Evolutionary conservation across 148 eudicot species (phyloP).

Genomic region (Dysphania ambrosioides): DNA sequence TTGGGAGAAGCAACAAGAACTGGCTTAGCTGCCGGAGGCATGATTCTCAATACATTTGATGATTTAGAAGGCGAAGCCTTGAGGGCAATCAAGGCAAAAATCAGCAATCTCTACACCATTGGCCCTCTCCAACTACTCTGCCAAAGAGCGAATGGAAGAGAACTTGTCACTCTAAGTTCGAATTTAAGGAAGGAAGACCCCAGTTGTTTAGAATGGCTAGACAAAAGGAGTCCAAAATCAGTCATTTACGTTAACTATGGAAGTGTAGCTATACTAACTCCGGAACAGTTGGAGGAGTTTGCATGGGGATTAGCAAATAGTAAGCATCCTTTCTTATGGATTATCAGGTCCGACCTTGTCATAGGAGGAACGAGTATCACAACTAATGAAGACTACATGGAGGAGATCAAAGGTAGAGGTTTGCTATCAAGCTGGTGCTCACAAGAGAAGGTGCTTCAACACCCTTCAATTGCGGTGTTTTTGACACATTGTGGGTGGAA

Average conservation of each 20-base stretch:
- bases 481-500: conserved; percentile 50
- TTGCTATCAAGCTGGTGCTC: conserved; percentile 27
- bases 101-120: conserved; percentile 7
- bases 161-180: conserved; percentile 14
- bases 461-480: conserved; percentile 31
- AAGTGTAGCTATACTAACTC: conserved; percentile 20
- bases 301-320: conserved; percentile 40
- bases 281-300: conserved; percentile 24
- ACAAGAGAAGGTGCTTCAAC: conserved; percentile 33
- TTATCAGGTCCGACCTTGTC: conserved; percentile 19
- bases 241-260: conserved; percentile 39
- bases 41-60: conserved; percentile 23
- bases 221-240: conserved; percentile 26
- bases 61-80: conserved; percentile 15
- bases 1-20: background rate
- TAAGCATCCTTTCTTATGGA: conserved; percentile 31
- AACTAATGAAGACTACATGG: conserved; percentile 14
- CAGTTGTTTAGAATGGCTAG: conserved; percentile 43
- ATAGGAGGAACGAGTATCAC: background rate
- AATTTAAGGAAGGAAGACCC: conserved; percentile 44
- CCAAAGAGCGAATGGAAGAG: background rate
- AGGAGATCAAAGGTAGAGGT: conserved; percentile 25
- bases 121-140: conserved; percentile 21
- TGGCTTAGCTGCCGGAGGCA: background rate
- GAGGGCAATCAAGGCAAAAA: conserved; percentile 12